Evolutionary conservation across 192 early-diverging fungal genomes (phyloP).

Genomic region (Backusella australiensis): DNA sequence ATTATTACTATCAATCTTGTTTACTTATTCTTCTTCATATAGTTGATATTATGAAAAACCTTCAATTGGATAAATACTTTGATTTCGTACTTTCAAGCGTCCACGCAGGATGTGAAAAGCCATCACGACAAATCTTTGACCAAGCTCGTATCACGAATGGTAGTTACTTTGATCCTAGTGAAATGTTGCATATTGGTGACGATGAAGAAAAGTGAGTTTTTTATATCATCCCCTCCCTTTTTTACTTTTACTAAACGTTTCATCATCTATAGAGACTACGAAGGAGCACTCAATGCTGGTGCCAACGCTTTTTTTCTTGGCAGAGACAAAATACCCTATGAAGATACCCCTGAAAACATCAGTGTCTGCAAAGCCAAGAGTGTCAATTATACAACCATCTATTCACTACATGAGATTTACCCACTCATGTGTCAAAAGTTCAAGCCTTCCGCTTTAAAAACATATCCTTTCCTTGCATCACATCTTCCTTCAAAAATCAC

Average conservation of each 20-base stretch:
- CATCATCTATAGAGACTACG: not conserved
- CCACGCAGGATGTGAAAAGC: conserved; percentile 54
- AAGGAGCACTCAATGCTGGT: not conserved
- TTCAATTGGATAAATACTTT: conserved; percentile 48
- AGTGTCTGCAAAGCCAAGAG: conserved; percentile 5
- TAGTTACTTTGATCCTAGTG: conserved; percentile 27
- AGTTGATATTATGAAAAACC: conserved; percentile 29
- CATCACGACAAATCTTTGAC: conserved; percentile 49
- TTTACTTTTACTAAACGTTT: not conserved
- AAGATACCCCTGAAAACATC: not conserved
- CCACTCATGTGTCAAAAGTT: not conserved
- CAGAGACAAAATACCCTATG: conserved; percentile 5
- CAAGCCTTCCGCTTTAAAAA: not conserved
- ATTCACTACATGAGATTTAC: not conserved
- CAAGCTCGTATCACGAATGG: conserved; percentile 37
- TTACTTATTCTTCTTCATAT: not conserved
- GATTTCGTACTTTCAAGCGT: conserved; percentile 60
- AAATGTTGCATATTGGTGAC: conserved; percentile 60
- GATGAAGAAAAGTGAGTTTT: conserved; percentile 39
- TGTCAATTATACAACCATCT: not conserved
- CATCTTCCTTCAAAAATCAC: not conserved
- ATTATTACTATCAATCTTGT: not conserved
- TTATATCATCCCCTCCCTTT: not conserved
- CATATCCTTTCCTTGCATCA: not conserved
- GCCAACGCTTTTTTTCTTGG: not conserved